Base-by-base conservation (phyloP, 2,329 filamentous ascomycete species). In the Lanzia echinophila region DNA sequence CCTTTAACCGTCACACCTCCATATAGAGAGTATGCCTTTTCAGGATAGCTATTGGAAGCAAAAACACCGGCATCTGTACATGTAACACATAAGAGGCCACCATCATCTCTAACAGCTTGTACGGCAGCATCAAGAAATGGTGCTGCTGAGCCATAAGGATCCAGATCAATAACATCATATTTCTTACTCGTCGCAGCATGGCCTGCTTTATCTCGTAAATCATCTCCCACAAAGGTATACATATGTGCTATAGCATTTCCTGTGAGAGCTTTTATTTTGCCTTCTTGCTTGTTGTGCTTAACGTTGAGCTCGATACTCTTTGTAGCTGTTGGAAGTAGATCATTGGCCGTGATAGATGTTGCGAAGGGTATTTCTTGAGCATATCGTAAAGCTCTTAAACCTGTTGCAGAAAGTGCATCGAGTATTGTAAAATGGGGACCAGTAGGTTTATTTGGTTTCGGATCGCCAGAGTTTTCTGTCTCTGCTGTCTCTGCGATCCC, bases 21-120 rank as follows among this genome's bases (percentile, higher is more conserved):
- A 66, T 99, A 99, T n/a, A 96, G 76, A 1, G 92, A 85, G 69
- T 85, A 99, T 3, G 90, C 83, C 75, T 99, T 99, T 69, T 99
- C 94, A 2, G 88, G 84, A 67, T 97, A 99, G 53, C 91, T 90
- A 62, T 89, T 88, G 0, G 92, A 96, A 1, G 92, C 92, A 79
- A 91, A 99, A 2, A 99, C 89, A 10, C 88, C 90, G 10, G 92
- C 91, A 69, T 99, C 94, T 0, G 94, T 99, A 71, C 94, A 99
- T 1, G 94, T 99, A 5, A 99, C 87, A 68, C 91, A 96, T 4
- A 99, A 78, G 38, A 99, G 76, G 3, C 94, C 94, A 1, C 92
- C 92, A 62, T 96, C 89, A 59, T 87, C 81, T 47, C 79, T 83
- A 7, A 96, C 80, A 1, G 88, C 83, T 71, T 96, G 91, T 8